A percentile compares a stretch with the other conserved stretches of the same genome.
These are phyloP conservation scores for Trichoderma atrobrunneum DNA, from an alignment of 2,329 filamentous ascomycete genomes.

Conservation along the genomic window DNA sequence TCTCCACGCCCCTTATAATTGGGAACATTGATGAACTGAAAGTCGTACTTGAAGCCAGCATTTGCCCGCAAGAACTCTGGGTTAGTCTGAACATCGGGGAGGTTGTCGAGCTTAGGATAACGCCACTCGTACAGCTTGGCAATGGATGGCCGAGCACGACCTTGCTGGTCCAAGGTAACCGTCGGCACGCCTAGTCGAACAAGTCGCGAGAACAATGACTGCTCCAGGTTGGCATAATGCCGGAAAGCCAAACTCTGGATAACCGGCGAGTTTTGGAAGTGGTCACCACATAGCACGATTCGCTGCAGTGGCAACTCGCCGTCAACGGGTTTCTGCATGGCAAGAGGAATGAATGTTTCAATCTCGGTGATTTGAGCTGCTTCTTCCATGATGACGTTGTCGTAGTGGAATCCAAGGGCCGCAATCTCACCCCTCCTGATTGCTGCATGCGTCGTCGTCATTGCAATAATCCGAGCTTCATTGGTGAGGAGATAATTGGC, in stretches of 20 bases:
- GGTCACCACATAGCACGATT: slow-evolving; percentile 90
- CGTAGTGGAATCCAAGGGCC: slow-evolving; percentile 89
- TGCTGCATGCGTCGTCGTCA: slow-evolving; percentile 97
- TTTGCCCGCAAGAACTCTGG: slow-evolving; percentile 79
- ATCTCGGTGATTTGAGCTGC: slow-evolving; percentile 97
- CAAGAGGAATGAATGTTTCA: slow-evolving; percentile 91
- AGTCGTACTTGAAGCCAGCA: slow-evolving; percentile 88
- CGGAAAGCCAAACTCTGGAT: slow-evolving; percentile 93
- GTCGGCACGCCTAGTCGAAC: slow-evolving; percentile 90
- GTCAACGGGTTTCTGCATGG: slow-evolving; percentile 78
- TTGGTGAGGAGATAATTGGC: slow-evolving; percentile 93
- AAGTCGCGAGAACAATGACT: slow-evolving; percentile 88
- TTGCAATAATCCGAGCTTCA: slow-evolving; percentile 95
- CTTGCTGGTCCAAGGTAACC: slow-evolving; percentile 88
- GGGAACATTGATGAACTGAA: slow-evolving; percentile 93
- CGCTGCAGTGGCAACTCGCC: slow-evolving; percentile 76
- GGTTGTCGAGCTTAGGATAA: slow-evolving; percentile 74
- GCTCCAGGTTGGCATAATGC: slow-evolving; percentile 92
- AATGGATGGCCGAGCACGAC: slow-evolving; percentile 81
- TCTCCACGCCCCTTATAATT: slow-evolving; percentile 92
- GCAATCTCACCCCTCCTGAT: slow-evolving; percentile 92
- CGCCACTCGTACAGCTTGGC: slow-evolving; percentile 92
- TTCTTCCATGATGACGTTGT: slow-evolving; percentile 98
- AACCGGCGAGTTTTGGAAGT: slow-evolving; percentile 93
- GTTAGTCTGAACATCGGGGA: slow-evolving; percentile 67